Evolutionary conservation across 2,329 filamentous ascomycete species (phyloP), one percentile per base, ranked within the genome.

Genomic region (Talaromyces sp.): DNA sequence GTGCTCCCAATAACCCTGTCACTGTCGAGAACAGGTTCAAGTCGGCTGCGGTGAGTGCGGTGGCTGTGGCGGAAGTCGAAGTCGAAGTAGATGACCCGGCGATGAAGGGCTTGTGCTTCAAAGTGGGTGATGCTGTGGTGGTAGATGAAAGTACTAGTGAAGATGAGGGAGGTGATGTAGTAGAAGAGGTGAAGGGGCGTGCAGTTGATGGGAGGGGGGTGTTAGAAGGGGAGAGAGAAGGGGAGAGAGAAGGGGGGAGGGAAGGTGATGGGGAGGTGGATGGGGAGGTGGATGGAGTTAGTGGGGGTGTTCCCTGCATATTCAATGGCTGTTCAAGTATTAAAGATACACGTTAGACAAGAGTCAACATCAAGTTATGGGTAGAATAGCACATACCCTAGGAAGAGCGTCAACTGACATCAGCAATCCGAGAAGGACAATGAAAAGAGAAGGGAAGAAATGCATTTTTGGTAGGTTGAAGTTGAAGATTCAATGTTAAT

Each of bases 381-480:
- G 27, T 14, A 31, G 18, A 55, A 36, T 23, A 31, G 12, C 31
- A 61, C 60, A 14, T 61, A 59, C 60, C 36, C 51, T 55, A 6
- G 60, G 60, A n/a, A 61, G 31, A 61, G 60, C 60, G 34, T 50
- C 47, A 5, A 55, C 50, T 31, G 40, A 58, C 8, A 55, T 50
- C 18, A 57, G 6, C 14, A 61, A 28, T 54, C 31, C 23, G 51
- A 47, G 3, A 56, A 56, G 30, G 30, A 16, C 40, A 42, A 56
- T 14, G 2, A 61, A 40, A 9, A 61, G 33, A 36, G 47, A 34
- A n/a, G 56, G 36, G 12, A 36, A 14, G n/a, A 52, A 47, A 47
- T 58, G 34, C 60, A 61, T 61, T 5, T 54, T 42, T 56, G 50
- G 53, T 30, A 30, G 31, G 3, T 2, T 28, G 27, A 52, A 28